Base-by-base conservation (phyloP, 768 basidiomycete genomes). In the Calocybe indica region DNA sequence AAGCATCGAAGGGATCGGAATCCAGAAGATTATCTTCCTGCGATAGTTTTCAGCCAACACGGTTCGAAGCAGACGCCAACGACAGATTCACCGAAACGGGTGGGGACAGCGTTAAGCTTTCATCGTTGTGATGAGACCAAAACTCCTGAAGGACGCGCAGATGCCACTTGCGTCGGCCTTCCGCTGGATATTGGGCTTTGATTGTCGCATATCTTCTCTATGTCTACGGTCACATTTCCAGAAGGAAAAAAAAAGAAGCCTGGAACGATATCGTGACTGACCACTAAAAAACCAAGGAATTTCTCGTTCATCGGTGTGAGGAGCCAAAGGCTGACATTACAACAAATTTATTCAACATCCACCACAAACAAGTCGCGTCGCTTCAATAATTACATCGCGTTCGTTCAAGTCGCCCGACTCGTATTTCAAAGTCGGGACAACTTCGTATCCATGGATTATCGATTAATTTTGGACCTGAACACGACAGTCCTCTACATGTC, bases 151-250 rank as follows among this genome's bases (percentile, higher is more conserved):
- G 69, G 30, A 75, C 69, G 29, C 74, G 74, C 48, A 85, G 60
- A 47, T 69, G 69, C 77, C 76, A 76, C 60, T 62, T 73, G 11
- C 83, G 72, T 44, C 82, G 72, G 13, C 82, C 82, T 55, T 82
- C 76, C 12, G 62, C 57, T 33, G 79, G 77, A 55, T 73, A 66
- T 35, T 58, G 68, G 4, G 60, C 57, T 57, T 78, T 82, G 8
- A 73, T 50, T 11, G 60, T 51, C 9, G 69, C 57, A 50, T 83
- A 84, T 50, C 65, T 62, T 47, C 44, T 59, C 73, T 76, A 50
- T 13, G 43, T 33, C 49, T 15, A 43, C 40, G 43, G 40, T 29
- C 44, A 48, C 7, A 33, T 37, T 29, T 45, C 13, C 29, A 15
- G 12, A 10, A 39, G 29, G 30, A 40, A 38, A 35, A 10, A 39